Base-by-base conservation (phyloP, 2,329 filamentous ascomycete species). In the Nannizziopsis arthrosporioides region DNA sequence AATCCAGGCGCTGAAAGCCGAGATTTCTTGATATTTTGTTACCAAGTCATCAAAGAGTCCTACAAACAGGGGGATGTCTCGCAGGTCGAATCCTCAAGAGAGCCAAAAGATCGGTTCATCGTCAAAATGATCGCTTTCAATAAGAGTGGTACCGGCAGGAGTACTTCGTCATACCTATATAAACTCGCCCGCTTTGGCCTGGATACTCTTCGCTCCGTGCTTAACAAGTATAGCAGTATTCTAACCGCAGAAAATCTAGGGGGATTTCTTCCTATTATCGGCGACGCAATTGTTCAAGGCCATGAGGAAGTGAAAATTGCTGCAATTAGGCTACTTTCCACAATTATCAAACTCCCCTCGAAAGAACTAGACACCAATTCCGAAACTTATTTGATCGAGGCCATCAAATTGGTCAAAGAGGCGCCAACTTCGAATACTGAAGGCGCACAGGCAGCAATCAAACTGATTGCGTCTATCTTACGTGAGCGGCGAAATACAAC, bases 271-370 rank as follows among this genome's bases (percentile, higher is more conserved):
- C 87, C 88, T 0, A 81, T 95, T 50, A 75, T 96, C 31, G 89
- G 90, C 47, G 92, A 98, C 64, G 81, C 86, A 0, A 73, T 96
- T 38, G 73, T 94, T 6, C 81, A 81, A 55, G 81, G 80, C 1
- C 86, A 95, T 60, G 90, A 96, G 59, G 92, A 98, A 62, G 84
- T 98, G 51, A 92, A 93, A 68, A 79, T 93, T 31, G 83, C 90
- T 1, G 81, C 87, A 9, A 82, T 96, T 61, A 81, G 88, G 53
- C 72, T 96, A n/a, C 73, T 98, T 19, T 82, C 81, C 0, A 82
- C 86, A 1, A 81, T 96, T 51, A 82, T 88, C 65, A 90, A 86
- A 60, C 83, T 95, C 3, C 86, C 86, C 0, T 76, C 95, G 56
- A 72, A 73, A 1, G 72, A 81, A 49, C 74, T 85, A 38, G 81